Conservation (phyloP, 345 rosid species). For the Hirschfeldia incana region DNA sequence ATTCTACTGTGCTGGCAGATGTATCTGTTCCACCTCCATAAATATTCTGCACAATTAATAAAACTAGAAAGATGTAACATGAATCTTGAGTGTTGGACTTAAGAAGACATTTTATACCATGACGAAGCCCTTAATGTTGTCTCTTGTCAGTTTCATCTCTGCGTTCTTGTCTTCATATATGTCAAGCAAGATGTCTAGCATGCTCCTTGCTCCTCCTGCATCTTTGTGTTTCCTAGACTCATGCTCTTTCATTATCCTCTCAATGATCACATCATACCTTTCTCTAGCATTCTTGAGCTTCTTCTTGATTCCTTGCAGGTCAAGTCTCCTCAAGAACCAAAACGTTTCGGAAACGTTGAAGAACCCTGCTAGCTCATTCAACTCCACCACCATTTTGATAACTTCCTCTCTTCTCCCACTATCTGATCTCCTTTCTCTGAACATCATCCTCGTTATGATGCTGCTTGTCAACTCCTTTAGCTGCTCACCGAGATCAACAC, state of each 20-base stretch:
- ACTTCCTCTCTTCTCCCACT: slow-evolving; percentile 45
- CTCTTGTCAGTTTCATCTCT: slow-evolving; percentile 63
- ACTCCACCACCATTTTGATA: slow-evolving; percentile 58
- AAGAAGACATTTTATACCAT: slow-evolving; percentile 46
- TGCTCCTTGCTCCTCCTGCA: slow-evolving; percentile 38
- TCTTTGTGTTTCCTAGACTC: slow-evolving; percentile 39
- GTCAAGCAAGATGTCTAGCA: slow-evolving; percentile 65
- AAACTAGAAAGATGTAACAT: neutral
- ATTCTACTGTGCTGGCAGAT: slow-evolving; percentile 56
- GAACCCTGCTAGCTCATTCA: slow-evolving; percentile 54
- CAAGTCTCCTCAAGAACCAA: slow-evolving; percentile 67
- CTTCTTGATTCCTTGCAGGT: slow-evolving; percentile 62
- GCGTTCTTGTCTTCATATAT: slow-evolving; percentile 63
- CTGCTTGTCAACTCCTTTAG: slow-evolving; percentile 62
- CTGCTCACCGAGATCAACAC: slow-evolving; percentile 49
- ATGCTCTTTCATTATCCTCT: slow-evolving; percentile 64
- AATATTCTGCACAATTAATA: slow-evolving; percentile 48
- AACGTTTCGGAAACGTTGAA: slow-evolving; percentile 62
- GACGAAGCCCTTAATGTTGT: slow-evolving; percentile 71
- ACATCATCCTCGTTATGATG: slow-evolving; percentile 61
- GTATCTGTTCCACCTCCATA: slow-evolving; percentile 74
- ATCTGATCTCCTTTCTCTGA: slow-evolving; percentile 39
- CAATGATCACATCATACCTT: slow-evolving; percentile 63
- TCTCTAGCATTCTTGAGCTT: slow-evolving; percentile 60
- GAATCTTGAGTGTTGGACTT: neutral